Base-by-base conservation (phyloP, 139 green algal species). In the Chlorella sp. region DNA sequence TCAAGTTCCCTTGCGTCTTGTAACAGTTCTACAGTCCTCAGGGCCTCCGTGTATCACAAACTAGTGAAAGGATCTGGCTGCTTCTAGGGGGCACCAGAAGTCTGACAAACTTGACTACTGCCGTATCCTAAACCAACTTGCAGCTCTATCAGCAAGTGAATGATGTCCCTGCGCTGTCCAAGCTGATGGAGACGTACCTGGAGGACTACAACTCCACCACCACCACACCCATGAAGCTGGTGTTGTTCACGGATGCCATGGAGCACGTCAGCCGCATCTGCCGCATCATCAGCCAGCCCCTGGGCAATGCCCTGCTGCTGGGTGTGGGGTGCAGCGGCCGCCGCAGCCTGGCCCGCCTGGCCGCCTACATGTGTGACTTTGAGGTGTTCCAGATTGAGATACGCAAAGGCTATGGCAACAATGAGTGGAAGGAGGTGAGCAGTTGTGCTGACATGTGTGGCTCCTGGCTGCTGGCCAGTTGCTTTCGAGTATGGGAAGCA, bases 241-340 rank as follows among this genome's bases (percentile, higher is more conserved):
- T 92, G 69, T 87, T 91, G 85, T 93, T 93, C 82, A 76, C 91
- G 71, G 87, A 93, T 75, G 88, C 88, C 60, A 88, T 92, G 61
- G 87, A 93, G 80, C 88, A 93, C 74, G 87, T 93, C 35, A 78
- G 75, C n/a, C 73, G 88, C 34, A 74, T 93, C 35, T 88, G 76
- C 35, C 77, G 87, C 3, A 81, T 90, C 24, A 84, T 91, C 62
- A 69, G 85, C 0, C 62, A 72, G 42, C 76, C 75, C 0, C 86
- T 88, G 31, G 88, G 88, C 31, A 89, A 93, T 69, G 85, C 87
- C 14, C 72, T 93, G 72, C 83, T 93, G 31, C 83, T 93, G 64
- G 88, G 88, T 26, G 88, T 93, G 33, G 88, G 88, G 50, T 87
- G 88, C 61, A 80, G 42, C 29, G 88, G 88, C 5, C 80, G 87